These are phyloP conservation scores for Suillus alpinus DNA, from an alignment of 768 basidiomycete species.

Conservation along the genomic window DNA sequence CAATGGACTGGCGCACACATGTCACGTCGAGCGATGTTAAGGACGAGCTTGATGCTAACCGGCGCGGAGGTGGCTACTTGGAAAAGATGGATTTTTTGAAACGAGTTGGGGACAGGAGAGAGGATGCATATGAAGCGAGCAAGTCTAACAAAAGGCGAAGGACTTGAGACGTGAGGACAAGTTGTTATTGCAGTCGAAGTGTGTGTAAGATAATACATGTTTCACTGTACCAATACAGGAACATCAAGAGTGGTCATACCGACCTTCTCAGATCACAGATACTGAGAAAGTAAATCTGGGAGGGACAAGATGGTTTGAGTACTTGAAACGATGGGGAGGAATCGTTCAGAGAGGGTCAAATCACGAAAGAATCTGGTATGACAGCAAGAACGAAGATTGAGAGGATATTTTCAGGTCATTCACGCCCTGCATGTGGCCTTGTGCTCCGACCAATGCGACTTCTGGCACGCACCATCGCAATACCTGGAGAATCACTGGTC, in stretches of 20 bases:
- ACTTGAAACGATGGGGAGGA: not conserved
- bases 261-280: no score
- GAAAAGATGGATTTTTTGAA: constrained; percentile 84
- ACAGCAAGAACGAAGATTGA: not conserved
- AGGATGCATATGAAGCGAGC: constrained; percentile 56
- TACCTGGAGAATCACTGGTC: constrained; percentile 31
- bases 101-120: constrained; percentile 70
- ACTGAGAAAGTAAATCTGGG: not conserved
- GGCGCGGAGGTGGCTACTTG: constrained; percentile 74
- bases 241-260: not conserved
- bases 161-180: constrained; percentile 7
- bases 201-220: constrained; percentile 2
- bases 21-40: constrained; percentile 47
- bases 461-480: constrained; percentile 41
- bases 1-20: constrained; percentile 82
- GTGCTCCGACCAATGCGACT: constrained; percentile 38
- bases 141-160: constrained; percentile 52
- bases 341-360: not conserved
- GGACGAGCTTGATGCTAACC: constrained; percentile 74
- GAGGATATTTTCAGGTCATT: not conserved
- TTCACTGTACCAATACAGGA: not conserved
- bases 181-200: not conserved
- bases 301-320: not conserved
- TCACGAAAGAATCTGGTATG: not conserved
- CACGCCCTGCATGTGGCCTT: constrained; percentile 24